phyloP scores from a whole-genome alignment of 495 filamentous ascomycete species.

The Penicillium desertorum region DNA sequence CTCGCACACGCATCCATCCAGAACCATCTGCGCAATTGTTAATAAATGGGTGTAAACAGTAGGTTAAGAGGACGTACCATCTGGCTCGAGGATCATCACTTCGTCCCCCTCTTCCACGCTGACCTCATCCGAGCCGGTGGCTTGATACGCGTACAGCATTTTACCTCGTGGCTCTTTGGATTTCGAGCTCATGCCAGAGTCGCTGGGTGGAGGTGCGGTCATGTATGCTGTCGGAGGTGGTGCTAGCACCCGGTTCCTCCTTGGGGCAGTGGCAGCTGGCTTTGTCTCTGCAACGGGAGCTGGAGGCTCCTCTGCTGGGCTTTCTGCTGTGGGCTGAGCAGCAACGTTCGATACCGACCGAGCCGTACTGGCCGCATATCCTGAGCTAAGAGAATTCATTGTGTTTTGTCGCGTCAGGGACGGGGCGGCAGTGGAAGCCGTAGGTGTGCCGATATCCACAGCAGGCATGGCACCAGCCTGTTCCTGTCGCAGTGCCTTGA shows the following conservation, averaged over 20 bases:
- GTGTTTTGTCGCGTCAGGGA: conserved; percentile 79
- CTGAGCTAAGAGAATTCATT: conserved; percentile 89
- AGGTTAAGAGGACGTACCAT: conserved; percentile 60
- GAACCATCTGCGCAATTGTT: conserved; percentile 64
- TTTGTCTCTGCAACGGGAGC: conserved; percentile 37
- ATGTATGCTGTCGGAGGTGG: conserved; percentile 83
- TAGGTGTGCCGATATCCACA: conserved; percentile 38
- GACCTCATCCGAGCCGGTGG: conserved; percentile 75
- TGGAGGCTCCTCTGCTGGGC: conserved; percentile 36
- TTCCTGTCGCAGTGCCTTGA: conserved; percentile 79
- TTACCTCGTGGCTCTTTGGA: conserved; percentile 68
- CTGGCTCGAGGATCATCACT: conserved; percentile 76
- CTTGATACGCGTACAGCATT: conserved; percentile 87
- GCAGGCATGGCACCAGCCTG: conserved; percentile 61
- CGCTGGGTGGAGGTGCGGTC: conserved; percentile 55
- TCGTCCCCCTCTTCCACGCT: conserved; percentile 74
- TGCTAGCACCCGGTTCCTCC: conserved; percentile 73
- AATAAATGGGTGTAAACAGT: conserved; percentile 2
- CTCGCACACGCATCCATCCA: conserved; percentile 83
- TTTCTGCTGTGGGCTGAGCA: conserved; percentile 37
- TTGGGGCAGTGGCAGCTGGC: conserved; percentile 32
- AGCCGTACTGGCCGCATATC: conserved; percentile 77
- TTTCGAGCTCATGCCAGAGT: conserved; percentile 22
- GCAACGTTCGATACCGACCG: conserved; percentile 65
- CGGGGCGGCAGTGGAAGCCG: conserved; percentile 42